phyloP scores from a whole-genome alignment of 1,284 basidiomycete species.

The Tylopilus orsonianus region DNA sequence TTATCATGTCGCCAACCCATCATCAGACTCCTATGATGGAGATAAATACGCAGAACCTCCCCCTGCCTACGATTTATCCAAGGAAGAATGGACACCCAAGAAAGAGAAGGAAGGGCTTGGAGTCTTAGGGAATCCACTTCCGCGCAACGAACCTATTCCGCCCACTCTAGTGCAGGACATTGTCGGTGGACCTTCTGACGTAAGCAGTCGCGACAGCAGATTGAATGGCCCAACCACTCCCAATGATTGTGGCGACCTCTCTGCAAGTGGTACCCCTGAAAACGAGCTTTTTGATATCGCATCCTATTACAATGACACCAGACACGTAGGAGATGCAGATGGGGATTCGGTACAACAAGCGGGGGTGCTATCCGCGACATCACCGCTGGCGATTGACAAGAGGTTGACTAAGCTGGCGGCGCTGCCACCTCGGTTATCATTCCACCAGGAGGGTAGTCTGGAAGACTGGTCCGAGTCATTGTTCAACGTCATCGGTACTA shows the following conservation, averaged over 20 bases:
- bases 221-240: conserved; percentile 4
- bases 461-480: conserved; percentile 34
- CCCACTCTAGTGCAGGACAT: conserved; percentile 9
- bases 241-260: not conserved
- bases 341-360: conserved; percentile 9
- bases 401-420: conserved; percentile 19
- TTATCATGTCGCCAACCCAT: conserved; percentile 41
- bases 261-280: conserved; percentile 17
- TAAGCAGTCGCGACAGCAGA: not conserved
- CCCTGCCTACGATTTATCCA: conserved; percentile 41
- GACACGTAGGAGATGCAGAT: conserved; percentile 6
- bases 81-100: conserved; percentile 5
- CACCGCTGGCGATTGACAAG: conserved; percentile 33
- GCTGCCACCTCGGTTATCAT: conserved; percentile 54
- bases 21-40: conserved; percentile 29
- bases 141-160: conserved; percentile 23
- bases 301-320: conserved; percentile 15
- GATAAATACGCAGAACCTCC: conserved; percentile 37
- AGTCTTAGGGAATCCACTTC: conserved; percentile 1
- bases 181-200: conserved; percentile 9
- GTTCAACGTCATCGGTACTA: conserved; percentile 26
- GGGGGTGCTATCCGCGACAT: conserved; percentile 19
- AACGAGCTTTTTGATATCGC: conserved; percentile 33
- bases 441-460: conserved; percentile 43
- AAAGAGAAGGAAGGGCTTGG: conserved; percentile 24